A percentile compares a stretch with the other conserved stretches of the same genome.
Evolutionary conservation across 768 basidiomycete genomes (phyloP).

Genomic region (Mycena olivaceomarginata): DNA sequence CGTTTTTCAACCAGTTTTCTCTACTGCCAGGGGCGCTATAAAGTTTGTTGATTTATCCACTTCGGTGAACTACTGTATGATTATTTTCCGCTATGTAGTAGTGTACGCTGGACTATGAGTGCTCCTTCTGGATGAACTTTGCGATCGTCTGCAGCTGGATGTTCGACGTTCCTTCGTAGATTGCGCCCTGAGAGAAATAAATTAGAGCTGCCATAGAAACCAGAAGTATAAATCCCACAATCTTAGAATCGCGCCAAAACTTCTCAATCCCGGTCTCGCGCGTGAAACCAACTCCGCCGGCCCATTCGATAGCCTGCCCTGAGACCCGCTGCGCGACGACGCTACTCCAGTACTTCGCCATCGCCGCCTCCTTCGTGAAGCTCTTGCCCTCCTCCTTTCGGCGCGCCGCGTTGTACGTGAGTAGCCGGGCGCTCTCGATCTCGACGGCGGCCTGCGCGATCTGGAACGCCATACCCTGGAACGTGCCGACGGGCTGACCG

Average conservation of each 20-base stretch:
- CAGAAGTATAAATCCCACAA: conserved; percentile 70
- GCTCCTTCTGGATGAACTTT: conserved; percentile 91
- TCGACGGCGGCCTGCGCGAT: conserved; percentile 93
- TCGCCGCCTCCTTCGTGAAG: conserved; percentile 97
- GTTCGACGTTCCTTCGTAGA: conserved; percentile 98
- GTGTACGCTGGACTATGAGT: conserved; percentile 66
- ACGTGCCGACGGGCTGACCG: conserved; percentile 93
- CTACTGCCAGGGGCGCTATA: not conserved
- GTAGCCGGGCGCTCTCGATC: conserved; percentile 91
- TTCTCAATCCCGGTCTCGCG: conserved; percentile 97
- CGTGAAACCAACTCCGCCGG: conserved; percentile 94
- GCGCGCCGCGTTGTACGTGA: conserved; percentile 98
- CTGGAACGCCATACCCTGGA: conserved; percentile 98
- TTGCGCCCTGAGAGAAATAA: conserved; percentile 77
- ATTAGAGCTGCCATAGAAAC: conserved; percentile 17
- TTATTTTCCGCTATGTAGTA: not conserved
- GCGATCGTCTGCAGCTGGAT: conserved; percentile 98
- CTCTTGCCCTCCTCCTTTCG: conserved; percentile 92
- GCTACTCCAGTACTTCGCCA: conserved; percentile 97
- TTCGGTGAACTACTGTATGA: not conserved
- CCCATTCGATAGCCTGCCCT: conserved; percentile 96
- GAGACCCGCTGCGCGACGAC: conserved; percentile 92
- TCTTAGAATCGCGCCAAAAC: conserved; percentile 97
- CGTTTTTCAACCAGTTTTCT: conserved; percentile 39
- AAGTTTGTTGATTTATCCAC: not conserved